Conservation (phyloP, 768 basidiomycete genomes). For the Amanita subjunquillea region DNA sequence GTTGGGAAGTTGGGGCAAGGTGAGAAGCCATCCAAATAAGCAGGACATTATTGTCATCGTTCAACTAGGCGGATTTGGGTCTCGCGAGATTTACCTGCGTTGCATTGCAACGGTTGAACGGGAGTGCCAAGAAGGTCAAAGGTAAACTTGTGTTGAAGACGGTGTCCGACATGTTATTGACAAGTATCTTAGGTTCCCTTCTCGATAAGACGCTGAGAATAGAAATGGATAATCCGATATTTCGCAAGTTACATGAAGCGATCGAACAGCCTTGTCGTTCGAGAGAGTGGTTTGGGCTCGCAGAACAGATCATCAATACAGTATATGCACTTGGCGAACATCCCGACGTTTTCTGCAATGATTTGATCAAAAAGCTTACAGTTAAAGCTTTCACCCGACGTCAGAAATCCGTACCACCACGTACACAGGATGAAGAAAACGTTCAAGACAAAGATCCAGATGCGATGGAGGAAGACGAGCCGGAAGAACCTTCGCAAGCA, state of each 20-base stretch:
- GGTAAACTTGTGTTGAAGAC: conserved; percentile 31
- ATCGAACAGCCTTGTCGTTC: conserved; percentile 73
- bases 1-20: conserved; percentile 76
- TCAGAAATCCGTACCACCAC: conserved; percentile 14
- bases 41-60: not conserved
- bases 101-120: conserved; percentile 84
- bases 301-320: conserved; percentile 95
- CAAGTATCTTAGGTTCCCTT: conserved; percentile 54
- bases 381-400: conserved; percentile 48
- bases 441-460: conserved; percentile 24
- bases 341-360: conserved; percentile 75
- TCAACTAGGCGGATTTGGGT: conserved; percentile 65
- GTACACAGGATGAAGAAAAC: conserved; percentile 11
- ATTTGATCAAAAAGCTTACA: conserved; percentile 78
- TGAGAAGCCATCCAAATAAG: conserved; percentile 17
- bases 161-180: not conserved
- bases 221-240: conserved; percentile 81
- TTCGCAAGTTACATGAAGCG: conserved; percentile 72
- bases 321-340: conserved; percentile 92
- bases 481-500: conserved; percentile 21
- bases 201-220: conserved; percentile 78
- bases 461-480: conserved; percentile 47
- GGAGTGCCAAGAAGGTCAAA: conserved; percentile 95
- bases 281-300: conserved; percentile 94
- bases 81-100: conserved; percentile 92